Percentiles rank a stretch among this genome's conserved stretches.
Conservation (phyloP, 495 filamentous ascomycete genomes). For the Hypomontagnella submonticulosa region DNA sequence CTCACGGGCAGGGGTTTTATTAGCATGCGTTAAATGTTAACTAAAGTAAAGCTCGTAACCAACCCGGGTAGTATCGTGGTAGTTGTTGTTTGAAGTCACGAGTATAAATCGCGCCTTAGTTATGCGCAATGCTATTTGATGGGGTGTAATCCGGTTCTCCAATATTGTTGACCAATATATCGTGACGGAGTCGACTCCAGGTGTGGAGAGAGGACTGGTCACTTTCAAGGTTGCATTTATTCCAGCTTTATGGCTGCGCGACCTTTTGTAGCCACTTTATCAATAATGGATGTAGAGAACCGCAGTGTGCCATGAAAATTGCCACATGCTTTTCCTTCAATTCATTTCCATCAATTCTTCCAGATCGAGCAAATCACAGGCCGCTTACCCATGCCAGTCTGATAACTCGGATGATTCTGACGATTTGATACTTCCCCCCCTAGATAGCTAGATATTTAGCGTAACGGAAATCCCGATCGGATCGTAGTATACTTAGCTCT, state of each 20-base stretch:
- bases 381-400: not conserved
- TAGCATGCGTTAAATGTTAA: no score
- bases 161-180: slow-evolving; percentile 25
- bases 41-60: no score
- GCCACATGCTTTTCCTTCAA: slow-evolving; percentile 10
- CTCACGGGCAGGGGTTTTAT: no score
- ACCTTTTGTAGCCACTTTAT: not conserved
- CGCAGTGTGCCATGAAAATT: not conserved
- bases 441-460: not conserved
- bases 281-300: not conserved
- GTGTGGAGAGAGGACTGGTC: slow-evolving; percentile 14
- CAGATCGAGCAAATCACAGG: not conserved
- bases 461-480: not conserved
- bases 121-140: not conserved
- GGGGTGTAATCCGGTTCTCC: not conserved
- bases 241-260: not conserved
- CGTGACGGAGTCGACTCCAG: slow-evolving; percentile 21
- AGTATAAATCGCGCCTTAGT: not conserved
- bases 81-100: not conserved
- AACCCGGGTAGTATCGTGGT: no score
- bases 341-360: not conserved
- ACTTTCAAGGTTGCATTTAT: no score
- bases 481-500: not conserved
- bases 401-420: not conserved
- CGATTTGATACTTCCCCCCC: not conserved